Evolutionary conservation across 495 filamentous ascomycete species (phyloP), one percentile per base, ranked within the genome.

Genomic region (Cryomyces antarcticus): DNA sequence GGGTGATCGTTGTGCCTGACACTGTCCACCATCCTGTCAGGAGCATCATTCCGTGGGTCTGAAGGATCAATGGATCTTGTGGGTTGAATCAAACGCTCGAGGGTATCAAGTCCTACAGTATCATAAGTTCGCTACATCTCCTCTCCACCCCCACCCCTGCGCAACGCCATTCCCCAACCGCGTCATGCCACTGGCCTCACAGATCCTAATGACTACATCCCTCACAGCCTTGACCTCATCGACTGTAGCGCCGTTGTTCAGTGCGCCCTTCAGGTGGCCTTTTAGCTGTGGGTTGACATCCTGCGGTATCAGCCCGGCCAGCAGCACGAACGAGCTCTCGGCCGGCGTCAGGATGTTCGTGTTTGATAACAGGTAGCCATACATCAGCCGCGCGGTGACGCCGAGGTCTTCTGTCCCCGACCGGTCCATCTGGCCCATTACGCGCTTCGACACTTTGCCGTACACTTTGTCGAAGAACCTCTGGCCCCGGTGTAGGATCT

Each of bases 201-300:
- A 73, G 13, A 73, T 62, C 36, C 54, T 52, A 13, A 73, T 62
- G 1, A 65, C 64, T 45, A 68, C 41, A 13, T 63, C 56, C 13
- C 71, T 54, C 7, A 73, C 69, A 5, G 71, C 69, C 43, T 53
- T 51, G 1, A 75, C 69, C 49, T 72, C 57, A 31, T 65, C 66
- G 30, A 65, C 55, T 6, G 64, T 68, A 29, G 65, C 69, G 0
- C 68, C 69, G 39, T 66, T 67, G 41, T 72, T 72, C 13, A 72
- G 39, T 3, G 68, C 64, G 6, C 71, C 71, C 44, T 60, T 61
- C 13, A 71, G 54, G 51, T 73, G 71, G 3, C 70, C 70, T 47
- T 71, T 71, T 11, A 73, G 45, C 46, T 74, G 70, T 10, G 68
- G 66, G 30, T 71, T 71, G 9, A 72, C 67, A 48, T 71, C 68